A percentile compares a stretch with the other conserved stretches of the same genome.
Conservation (phyloP, 2,329 filamentous ascomycete genomes). For the Scedosporium dehoogii region DNA sequence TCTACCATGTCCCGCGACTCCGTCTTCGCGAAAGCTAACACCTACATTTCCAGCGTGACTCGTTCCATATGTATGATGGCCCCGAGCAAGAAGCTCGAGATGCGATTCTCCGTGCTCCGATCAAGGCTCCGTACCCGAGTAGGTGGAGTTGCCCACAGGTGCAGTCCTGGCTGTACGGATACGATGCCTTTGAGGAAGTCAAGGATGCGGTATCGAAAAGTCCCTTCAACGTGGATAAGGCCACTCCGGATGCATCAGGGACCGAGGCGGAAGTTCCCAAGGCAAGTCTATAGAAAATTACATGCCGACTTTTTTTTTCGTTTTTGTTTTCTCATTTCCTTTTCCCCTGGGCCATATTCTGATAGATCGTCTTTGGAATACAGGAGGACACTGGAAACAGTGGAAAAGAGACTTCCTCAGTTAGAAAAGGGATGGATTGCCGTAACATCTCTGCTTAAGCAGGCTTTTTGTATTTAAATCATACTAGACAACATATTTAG, state of each 20-base stretch:
- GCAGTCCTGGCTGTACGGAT: constrained; percentile 56
- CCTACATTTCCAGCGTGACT: neutral
- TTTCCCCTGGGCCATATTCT: neutral
- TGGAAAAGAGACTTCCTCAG: neutral
- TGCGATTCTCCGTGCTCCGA: constrained; percentile 39
- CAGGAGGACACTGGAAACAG: neutral
- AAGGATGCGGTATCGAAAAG: constrained; percentile 19
- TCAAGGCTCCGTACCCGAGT: constrained; percentile 46
- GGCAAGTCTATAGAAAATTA: neutral
- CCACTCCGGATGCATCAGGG: neutral
- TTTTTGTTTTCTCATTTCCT: neutral
- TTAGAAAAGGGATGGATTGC: neutral
- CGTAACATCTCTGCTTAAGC: neutral
- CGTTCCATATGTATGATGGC: constrained; percentile 4
- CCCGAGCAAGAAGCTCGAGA: constrained; percentile 6
- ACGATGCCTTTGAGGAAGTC: constrained; percentile 49
- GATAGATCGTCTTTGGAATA: neutral
- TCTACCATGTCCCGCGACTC: constrained; percentile 17
- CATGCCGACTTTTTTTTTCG: no score
- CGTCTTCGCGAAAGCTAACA: no score
- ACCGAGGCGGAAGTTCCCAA: neutral
- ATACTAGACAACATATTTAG: neutral
- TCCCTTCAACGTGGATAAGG: neutral
- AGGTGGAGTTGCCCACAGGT: constrained; percentile 48
- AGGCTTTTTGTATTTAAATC: neutral